Base-by-base conservation (phyloP, 768 basidiomycete genomes). In the Xanthoconium purpureum region DNA sequence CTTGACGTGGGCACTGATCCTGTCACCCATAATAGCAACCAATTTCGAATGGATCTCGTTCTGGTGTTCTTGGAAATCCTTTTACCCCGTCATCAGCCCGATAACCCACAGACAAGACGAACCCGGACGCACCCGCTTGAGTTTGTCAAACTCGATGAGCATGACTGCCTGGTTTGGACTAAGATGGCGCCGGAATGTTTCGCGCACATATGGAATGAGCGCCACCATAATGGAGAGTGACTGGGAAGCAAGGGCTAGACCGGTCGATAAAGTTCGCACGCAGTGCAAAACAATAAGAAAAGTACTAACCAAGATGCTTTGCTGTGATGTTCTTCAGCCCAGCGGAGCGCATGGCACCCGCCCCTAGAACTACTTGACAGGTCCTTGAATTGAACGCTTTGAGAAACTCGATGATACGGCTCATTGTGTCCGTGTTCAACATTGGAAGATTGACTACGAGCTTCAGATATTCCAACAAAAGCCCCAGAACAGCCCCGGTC, bases 51-150 rank as follows among this genome's bases (percentile, higher is more conserved):
- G 96, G 52, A 99, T 98, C 77, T 98, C 97, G 67, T 96, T 91
- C 73, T 99, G 97, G 73, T 99, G 97, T 72, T 98, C 97, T 80
- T 98, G 96, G 67, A 90, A 98, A 72, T 98, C 97, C 88, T 95
- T 66, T 54, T 44, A 11, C 35, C 42, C 12, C 20, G 20, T 37
- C 20, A 20, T 65, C 42, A 56, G 50, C 39, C 46, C 24, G 39
- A 50, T 47, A 52, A 28, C 42, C 47, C 32, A 42, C 43, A 15
- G 29, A 37, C 51, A 28, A 35, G 50, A 42, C 47, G 45, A 60
- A 57, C 55, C 50, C 38, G 46, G n/a, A 75, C 88, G 61, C 63
- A 93, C 92, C 77, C 96, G 82, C 75, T 96, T 98, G 55, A 98
- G 82, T 76, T 96, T 98, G 76, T 99, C 97, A 69, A 98, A 99